Evolutionary conservation across 2,329 filamentous ascomycete species (phyloP), one percentile per base, ranked within the genome.

Genomic region (Pseudocercospora eumusae): DNA sequence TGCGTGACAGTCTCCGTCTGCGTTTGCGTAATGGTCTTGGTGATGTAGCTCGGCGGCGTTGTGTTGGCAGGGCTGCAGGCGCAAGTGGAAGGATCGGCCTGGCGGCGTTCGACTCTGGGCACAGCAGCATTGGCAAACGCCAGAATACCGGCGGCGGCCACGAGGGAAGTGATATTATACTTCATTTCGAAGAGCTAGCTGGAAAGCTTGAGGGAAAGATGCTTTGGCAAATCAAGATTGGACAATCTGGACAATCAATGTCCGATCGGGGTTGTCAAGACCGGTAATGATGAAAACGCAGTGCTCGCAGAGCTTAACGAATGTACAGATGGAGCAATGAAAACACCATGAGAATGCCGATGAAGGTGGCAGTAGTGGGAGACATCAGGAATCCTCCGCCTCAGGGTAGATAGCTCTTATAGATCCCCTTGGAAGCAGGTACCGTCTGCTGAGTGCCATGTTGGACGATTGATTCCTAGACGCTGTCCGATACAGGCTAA

Each of bases 21-120:
- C 1, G 68, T 69, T 25, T 65, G 45, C 5, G 68, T 67, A 21
- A 64, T 59, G 10, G 67, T 70, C 18, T 59, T 54, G 13, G 66
- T 71, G 31, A 58, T 61, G 49, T 64, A 67, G 52, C 60, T 60
- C 7, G 55, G 20, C 9, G 64, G 61, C 15, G 56, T 45, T 6
- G 40, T 52, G 27, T 57, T 42, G 15, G 57, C 20, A 40, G 23
- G 47, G 50, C 61, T 57, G 42, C 64, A 63, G n/a, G 64, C 61
- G 40, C 64, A 65, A 7, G 66, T 65, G 15, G 56, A 60, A 25
- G 83, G 83, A 49, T 70, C 75, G 61, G 71, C 77, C 55, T 64
- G 59, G 59, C 65, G 62, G 44, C 59, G 72, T 83, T 77, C 69
- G 77, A 80, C 66, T 82, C 82, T 74, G 84, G 83, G 62, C 47